These are phyloP conservation scores for Penicillium bialowiezense DNA, from an alignment of 495 filamentous ascomycete genomes.

Conservation along the genomic window DNA sequence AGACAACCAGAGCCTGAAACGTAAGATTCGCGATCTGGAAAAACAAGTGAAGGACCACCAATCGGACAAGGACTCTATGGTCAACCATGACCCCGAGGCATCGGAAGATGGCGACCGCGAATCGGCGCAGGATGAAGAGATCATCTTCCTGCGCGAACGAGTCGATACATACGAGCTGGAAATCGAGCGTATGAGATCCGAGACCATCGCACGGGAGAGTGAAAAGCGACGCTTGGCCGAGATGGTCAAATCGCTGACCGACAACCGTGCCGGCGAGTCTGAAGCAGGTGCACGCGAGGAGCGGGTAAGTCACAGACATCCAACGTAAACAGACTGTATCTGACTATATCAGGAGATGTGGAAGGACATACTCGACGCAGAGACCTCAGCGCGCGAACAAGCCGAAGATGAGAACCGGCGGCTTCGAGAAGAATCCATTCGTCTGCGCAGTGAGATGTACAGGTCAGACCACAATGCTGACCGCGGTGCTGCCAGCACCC, in stretches of 20 bases:
- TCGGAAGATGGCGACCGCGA: constrained; percentile 55
- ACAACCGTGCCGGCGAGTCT: constrained; percentile 59
- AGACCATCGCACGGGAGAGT: constrained; percentile 69
- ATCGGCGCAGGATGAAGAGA: constrained; percentile 68
- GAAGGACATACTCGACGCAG: constrained; percentile 93
- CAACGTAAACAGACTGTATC: background rate
- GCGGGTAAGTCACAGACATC: constrained; percentile 43
- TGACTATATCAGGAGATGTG: constrained; percentile 63
- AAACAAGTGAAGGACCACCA: constrained; percentile 70
- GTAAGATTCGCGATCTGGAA: constrained; percentile 79
- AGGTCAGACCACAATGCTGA: constrained; percentile 51
- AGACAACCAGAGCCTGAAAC: constrained; percentile 77
- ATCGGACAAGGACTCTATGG: constrained; percentile 56
- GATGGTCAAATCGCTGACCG: constrained; percentile 68
- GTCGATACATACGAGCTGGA: constrained; percentile 79
- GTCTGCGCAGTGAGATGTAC: constrained; percentile 64
- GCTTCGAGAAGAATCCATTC: constrained; percentile 80
- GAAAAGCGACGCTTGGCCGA: constrained; percentile 82
- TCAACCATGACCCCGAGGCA: constrained; percentile 58
- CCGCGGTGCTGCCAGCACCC: constrained; percentile 60
- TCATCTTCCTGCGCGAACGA: constrained; percentile 76
- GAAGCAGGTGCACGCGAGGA: constrained; percentile 79
- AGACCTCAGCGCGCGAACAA: constrained; percentile 85
- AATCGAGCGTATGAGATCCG: constrained; percentile 75
- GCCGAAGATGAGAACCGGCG: constrained; percentile 82